phyloP scores from a whole-genome alignment of 257 asterid genomes.

The Petrea volubilis region DNA sequence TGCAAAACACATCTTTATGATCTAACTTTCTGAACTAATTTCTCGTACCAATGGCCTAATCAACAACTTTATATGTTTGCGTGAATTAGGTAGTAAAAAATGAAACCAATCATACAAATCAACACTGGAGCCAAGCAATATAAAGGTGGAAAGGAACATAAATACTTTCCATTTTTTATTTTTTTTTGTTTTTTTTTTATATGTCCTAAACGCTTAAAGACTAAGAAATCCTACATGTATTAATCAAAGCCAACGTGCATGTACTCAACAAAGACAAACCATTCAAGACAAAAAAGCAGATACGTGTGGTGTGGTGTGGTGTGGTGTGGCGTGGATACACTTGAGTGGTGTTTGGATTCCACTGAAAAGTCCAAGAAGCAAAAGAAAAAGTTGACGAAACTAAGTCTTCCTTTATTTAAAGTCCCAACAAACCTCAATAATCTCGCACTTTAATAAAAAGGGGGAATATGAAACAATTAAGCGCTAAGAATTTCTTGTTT shows the following conservation, averaged over 20 bases:
- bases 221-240: conserved; percentile 13
- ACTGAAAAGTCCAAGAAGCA: conserved; percentile 12
- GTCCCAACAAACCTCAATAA: not conserved
- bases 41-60: no score
- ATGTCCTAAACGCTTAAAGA: conserved; percentile 18
- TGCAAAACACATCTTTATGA: not conserved
- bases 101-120: not conserved
- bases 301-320: no score
- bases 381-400: conserved; percentile 22
- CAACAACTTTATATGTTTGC: no score
- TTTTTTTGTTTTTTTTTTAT: no score
- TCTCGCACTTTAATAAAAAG: conserved; percentile 10
- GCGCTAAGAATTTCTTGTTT: not conserved
- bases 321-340: no score
- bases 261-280: not conserved
- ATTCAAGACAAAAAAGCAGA: not conserved
- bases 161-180: no score
- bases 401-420: conserved; percentile 7
- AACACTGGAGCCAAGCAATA: not conserved
- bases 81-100: no score
- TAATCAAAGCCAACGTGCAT: no score
- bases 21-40: no score
- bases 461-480: not conserved
- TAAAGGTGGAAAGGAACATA: not conserved
- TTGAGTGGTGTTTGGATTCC: conserved; percentile 6